Percentiles rank a stretch among this genome's conserved stretches.
Conservation (phyloP, 192 early-diverging fungal species). For the Linnemannia hyalina region DNA sequence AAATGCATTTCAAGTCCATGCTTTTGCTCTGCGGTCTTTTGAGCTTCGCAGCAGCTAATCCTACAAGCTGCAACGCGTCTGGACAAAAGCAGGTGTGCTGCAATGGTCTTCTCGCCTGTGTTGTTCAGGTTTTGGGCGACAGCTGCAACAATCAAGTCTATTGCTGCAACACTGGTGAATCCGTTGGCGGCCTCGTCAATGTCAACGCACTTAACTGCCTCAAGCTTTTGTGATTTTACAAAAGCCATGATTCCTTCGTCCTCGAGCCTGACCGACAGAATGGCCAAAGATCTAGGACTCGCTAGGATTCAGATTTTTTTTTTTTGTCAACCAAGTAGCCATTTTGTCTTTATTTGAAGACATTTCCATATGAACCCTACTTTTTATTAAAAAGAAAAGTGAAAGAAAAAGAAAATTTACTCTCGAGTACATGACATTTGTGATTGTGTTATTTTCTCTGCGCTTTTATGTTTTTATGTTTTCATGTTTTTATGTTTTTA, state of each 20-base stretch:
- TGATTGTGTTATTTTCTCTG: neutral
- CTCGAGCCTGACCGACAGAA: neutral
- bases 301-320: neutral
- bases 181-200: neutral
- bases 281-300: neutral
- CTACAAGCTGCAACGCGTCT: no score
- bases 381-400: neutral
- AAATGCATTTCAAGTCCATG: constrained; percentile 13
- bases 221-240: no score
- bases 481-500: no score
- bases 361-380: neutral
- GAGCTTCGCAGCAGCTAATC: constrained; percentile 6
- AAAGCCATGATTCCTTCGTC: neutral
- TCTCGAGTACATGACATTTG: neutral
- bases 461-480: no score
- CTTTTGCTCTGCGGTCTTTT: constrained; percentile 11
- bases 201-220: no score
- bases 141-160: no score
- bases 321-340: neutral
- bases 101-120: no score
- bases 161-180: no score
- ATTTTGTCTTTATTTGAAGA: neutral
- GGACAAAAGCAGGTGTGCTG: no score
- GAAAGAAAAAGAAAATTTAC: neutral
- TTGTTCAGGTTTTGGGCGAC: no score